Evolutionary conservation across 805 yeast genomes (phyloP).

Genomic region (Yarrowia divulgata): DNA sequence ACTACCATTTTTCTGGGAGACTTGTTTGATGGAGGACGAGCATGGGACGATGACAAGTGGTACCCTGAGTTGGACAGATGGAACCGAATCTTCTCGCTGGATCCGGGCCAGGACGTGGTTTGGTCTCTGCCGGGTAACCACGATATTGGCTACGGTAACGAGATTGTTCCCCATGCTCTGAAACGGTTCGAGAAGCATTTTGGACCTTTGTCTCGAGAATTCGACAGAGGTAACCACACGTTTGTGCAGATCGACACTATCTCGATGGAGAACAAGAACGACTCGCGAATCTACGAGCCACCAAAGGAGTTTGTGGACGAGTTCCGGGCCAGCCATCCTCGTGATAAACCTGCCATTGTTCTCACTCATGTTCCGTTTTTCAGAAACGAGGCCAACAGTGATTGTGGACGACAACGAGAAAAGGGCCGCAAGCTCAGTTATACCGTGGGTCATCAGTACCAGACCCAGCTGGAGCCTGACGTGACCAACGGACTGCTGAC

Average conservation of each 20-base stretch:
- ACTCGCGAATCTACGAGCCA: constrained; percentile 55
- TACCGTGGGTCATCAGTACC: constrained; percentile 81
- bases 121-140: constrained; percentile 88
- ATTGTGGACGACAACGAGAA: constrained; percentile 83
- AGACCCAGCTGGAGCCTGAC: constrained; percentile 77
- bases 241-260: constrained; percentile 82
- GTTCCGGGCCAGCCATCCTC: constrained; percentile 45
- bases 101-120: constrained; percentile 55
- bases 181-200: constrained; percentile 73
- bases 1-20: constrained; percentile 85
- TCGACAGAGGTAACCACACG: constrained; percentile 74
- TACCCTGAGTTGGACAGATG: constrained; percentile 73
- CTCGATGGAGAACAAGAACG: constrained; percentile 68
- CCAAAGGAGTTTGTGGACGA: constrained; percentile 62
- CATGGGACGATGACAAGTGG: constrained; percentile 78
- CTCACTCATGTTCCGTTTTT: constrained; percentile 89
- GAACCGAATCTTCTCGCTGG: constrained; percentile 66
- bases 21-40: constrained; percentile 92
- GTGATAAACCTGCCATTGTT: constrained; percentile 64
- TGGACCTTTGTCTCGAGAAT: constrained; percentile 68
- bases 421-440: constrained; percentile 70
- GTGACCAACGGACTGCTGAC: constrained; percentile 65
- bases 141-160: constrained; percentile 91
- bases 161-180: constrained; percentile 62
- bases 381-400: constrained; percentile 54